Percentiles rank a stretch among this genome's conserved stretches.
phyloP scores from a whole-genome alignment of 208 protist species.

The Trypanosoma conorhini region DNA sequence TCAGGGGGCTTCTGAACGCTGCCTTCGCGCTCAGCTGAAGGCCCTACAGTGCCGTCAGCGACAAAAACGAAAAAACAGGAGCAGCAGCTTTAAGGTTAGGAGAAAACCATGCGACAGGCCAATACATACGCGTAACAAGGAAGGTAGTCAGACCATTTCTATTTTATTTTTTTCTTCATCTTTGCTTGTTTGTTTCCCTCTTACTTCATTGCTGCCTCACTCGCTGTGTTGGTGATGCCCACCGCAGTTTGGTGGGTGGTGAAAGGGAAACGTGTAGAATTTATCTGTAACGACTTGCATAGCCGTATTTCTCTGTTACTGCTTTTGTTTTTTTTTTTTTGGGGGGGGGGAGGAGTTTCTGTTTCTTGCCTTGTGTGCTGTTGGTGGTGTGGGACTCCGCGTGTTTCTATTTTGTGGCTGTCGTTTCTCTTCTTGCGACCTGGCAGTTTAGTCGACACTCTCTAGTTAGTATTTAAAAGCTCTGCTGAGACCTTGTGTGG shows the following conservation, averaged over 20 bases:
- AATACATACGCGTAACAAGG: not conserved
- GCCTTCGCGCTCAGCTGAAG: slow-evolving; percentile 15
- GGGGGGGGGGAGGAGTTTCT: too few species aligned
- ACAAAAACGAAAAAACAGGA: not conserved
- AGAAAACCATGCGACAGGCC: not conserved
- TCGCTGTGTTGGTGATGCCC: too few species aligned
- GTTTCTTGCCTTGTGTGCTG: not conserved
- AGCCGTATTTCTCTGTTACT: not conserved
- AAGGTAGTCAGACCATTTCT: not conserved
- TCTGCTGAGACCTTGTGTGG: slow-evolving; percentile 12
- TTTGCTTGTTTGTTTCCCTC: slow-evolving; percentile 10
- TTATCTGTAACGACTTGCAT: slow-evolving; percentile 3
- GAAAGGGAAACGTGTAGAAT: too few species aligned
- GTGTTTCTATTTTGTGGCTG: slow-evolving; percentile 5
- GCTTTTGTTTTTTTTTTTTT: slow-evolving; percentile 1
- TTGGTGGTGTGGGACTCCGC: slow-evolving; percentile 2
- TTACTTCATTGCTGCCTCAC: too few species aligned
- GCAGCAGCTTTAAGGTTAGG: not conserved
- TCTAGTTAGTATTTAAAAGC: slow-evolving; percentile 20
- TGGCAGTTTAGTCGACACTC: slow-evolving; percentile 14
- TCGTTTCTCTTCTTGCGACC: slow-evolving; percentile 9
- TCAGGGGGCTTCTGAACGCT: slow-evolving; percentile 21
- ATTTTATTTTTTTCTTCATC: slow-evolving; percentile 1
- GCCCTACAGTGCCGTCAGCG: slow-evolving; percentile 8
- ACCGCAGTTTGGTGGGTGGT: too few species aligned